Evolutionary conservation across 2,329 filamentous ascomycete genomes (phyloP), one percentile per base, ranked within the genome.

Genomic region (Venturia pyrina): DNA sequence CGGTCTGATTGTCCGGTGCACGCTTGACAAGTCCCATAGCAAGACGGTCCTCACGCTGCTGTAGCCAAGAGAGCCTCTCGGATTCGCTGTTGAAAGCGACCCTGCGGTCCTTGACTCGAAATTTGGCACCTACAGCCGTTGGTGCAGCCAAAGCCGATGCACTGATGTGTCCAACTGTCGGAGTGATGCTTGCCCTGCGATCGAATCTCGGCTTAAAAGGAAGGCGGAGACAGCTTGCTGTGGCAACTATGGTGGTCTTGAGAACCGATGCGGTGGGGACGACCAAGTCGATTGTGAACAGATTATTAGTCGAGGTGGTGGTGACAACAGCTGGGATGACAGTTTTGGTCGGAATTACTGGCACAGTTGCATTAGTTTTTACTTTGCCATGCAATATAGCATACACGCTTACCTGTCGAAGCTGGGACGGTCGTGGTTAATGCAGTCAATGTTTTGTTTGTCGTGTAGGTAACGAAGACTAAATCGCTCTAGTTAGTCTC

Each of bases 1-100:
- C 68, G 8, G 73, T 74, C 43, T 73, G 71, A 50, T 69, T 69
- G 61, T 78, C 77, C 0, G 75, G 75, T 62, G 74, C 73, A 48
- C 76, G 74, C 61, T 68, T 71, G n/a, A 70, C 67, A 37, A 67
- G 17, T 13, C 44, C 53, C n/a, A 15, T 63, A 13, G 68, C 71
- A 24, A 75, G 64, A 41, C 73, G 70, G 13, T 69, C 71, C 56
- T 68, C 70, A 11, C 74, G 67, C 62, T 72, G 71, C 40, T 69
- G 48, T 11, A 71, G 63, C 63, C 69, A 72, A 28, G 48, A 60
- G 32, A 59, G 28, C 15, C 53, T 59, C 8, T 59, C 53, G 2
- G 53, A 11, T 13, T 44, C 65, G 43, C 67, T 68, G 5, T 70
- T 60, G 15, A 69, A 59, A 28, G 68, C 67, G 11, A 68, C 69